Evolutionary conservation across 2,329 filamentous ascomycete species (phyloP).

Genomic region (Pyrenochaeta sp.): DNA sequence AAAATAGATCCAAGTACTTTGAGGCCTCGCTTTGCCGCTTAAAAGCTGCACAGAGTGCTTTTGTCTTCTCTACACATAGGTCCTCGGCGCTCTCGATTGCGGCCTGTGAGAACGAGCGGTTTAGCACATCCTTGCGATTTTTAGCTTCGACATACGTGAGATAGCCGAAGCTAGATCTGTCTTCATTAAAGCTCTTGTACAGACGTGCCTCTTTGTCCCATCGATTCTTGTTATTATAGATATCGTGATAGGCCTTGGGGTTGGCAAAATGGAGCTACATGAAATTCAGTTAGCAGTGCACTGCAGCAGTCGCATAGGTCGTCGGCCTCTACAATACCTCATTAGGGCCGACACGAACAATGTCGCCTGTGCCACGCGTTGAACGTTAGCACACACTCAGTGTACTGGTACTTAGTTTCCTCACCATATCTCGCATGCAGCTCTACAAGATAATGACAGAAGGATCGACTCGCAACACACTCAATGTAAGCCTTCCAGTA

Average conservation of each 20-base stretch:
- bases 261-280: conserved; percentile 55
- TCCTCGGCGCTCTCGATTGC: conserved; percentile 48
- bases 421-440: conserved; percentile 39
- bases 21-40: conserved; percentile 27
- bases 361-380: conserved; percentile 22
- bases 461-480: conserved; percentile 36
- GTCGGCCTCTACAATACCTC: conserved; percentile 24
- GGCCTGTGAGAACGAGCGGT: conserved; percentile 53
- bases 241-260: conserved; percentile 54
- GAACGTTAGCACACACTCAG: conserved; percentile 12
- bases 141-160: conserved; percentile 52
- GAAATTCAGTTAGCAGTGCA: conserved; percentile 7
- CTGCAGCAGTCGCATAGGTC: background rate
- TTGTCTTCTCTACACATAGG: conserved; percentile 49
- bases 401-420: background rate
- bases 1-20: conserved; percentile 33
- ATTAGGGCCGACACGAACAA: conserved; percentile 40
- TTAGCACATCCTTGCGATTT: conserved; percentile 53
- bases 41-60: conserved; percentile 43
- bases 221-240: conserved; percentile 52
- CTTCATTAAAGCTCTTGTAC: conserved; percentile 53
- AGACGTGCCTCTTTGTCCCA: conserved; percentile 55
- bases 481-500: conserved; percentile 44
- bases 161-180: conserved; percentile 55
- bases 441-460: conserved; percentile 35